Conservation (phyloP, 331 rosid genomes). For the Rhamnella rubrinervis region DNA sequence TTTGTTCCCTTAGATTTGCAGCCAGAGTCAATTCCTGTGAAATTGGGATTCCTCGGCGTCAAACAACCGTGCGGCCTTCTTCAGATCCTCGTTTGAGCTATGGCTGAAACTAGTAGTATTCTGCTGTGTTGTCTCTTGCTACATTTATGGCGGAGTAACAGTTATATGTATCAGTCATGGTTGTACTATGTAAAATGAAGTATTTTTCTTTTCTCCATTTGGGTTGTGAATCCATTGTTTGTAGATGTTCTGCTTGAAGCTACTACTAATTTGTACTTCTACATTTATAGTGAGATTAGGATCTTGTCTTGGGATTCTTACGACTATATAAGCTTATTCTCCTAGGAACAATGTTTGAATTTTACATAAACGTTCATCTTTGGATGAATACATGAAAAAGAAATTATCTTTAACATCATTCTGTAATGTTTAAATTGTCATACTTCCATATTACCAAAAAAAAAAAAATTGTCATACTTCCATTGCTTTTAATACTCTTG, state of each 20-base stretch:
- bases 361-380: constrained; percentile 21
- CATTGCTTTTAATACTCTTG: too few relatives aligned
- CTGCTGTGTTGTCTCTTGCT: not conserved
- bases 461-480: too few relatives aligned
- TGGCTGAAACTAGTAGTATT: constrained; percentile 24
- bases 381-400: constrained; percentile 5
- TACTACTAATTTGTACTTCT: constrained; percentile 34
- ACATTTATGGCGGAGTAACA: not conserved
- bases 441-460: too few relatives aligned
- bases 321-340: not conserved
- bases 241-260: constrained; percentile 30
- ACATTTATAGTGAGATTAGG: constrained; percentile 11
- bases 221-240: constrained; percentile 21
- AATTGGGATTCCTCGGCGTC: constrained; percentile 80
- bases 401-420: not conserved
- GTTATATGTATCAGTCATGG: constrained; percentile 9
- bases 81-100: constrained; percentile 21
- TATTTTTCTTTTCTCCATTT: not conserved
- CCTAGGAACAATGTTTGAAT: not conserved
- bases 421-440: too few relatives aligned
- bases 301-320: constrained; percentile 1
- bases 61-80: constrained; percentile 40
- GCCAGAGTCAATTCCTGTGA: constrained; percentile 89
- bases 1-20: constrained; percentile 91
- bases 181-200: constrained; percentile 25